Conservation (phyloP, 805 yeast species). For the Metschnikowia proteae region DNA sequence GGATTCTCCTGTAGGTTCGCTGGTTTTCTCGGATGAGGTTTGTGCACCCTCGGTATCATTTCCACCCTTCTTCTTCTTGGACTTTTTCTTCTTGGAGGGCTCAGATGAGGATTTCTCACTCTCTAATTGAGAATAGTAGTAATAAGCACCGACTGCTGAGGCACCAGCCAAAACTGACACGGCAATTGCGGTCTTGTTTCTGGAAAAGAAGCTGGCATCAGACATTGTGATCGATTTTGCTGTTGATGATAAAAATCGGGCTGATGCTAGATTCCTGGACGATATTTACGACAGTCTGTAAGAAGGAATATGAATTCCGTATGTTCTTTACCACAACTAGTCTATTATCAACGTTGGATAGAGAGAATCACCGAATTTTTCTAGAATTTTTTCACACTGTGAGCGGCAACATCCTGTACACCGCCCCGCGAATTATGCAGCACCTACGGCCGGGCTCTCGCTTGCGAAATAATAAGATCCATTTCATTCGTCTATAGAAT, state of each 20-base stretch:
- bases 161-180: slow-evolving; percentile 62
- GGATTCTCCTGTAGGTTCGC: neutral
- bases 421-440: neutral
- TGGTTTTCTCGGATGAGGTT: slow-evolving; percentile 14
- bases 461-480: neutral
- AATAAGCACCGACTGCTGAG: slow-evolving; percentile 61
- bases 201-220: slow-evolving; percentile 36
- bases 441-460: neutral
- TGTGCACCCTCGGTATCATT: slow-evolving; percentile 15
- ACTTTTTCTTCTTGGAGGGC: slow-evolving; percentile 32
- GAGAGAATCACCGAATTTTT: slow-evolving; percentile 2
- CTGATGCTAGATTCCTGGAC: neutral
- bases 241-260: neutral
- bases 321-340: slow-evolving; percentile 1
- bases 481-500: too few species aligned
- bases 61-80: slow-evolving; percentile 47
- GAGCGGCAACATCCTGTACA: slow-evolving; percentile 6
- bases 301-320: neutral
- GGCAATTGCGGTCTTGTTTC: slow-evolving; percentile 60
- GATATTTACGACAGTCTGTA: neutral
- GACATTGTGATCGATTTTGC: slow-evolving; percentile 13
- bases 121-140: slow-evolving; percentile 36
- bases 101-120: slow-evolving; percentile 16
- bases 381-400: slow-evolving; percentile 4
- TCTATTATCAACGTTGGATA: neutral